A percentile compares a stretch with the other conserved stretches of the same genome.
Evolutionary conservation across 345 rosid species (phyloP).

Genomic region (Noccaea bulbosa): DNA sequence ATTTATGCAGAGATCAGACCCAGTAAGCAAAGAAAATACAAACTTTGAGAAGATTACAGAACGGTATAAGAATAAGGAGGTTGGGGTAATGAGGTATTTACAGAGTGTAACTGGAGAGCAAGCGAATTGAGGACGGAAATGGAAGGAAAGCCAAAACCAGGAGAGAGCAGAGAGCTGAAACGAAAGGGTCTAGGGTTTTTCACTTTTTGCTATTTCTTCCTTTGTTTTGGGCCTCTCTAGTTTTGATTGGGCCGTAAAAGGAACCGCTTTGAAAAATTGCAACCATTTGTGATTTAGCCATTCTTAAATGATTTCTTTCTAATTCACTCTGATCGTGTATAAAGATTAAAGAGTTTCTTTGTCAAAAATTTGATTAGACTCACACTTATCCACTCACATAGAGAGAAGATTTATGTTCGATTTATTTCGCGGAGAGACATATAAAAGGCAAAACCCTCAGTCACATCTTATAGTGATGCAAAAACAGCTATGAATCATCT

Average conservation of each 20-base stretch:
- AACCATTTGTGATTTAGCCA: too few species aligned
- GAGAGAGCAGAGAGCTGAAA: not conserved
- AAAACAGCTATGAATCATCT: conserved; percentile 15
- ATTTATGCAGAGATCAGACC: conserved; percentile 26
- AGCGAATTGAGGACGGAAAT: conserved; percentile 23
- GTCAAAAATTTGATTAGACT: conserved; percentile 4
- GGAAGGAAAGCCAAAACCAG: conserved; percentile 5
- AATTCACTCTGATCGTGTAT: too few species aligned
- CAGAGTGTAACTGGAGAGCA: conserved; percentile 3
- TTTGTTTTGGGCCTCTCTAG: not conserved
- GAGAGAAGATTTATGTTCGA: not conserved
- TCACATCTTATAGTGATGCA: conserved; percentile 5
- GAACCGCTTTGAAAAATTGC: not conserved
- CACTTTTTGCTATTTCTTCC: not conserved
- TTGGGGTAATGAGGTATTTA: conserved; percentile 16
- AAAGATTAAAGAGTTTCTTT: not conserved
- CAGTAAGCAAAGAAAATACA: not conserved
- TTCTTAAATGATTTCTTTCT: too few species aligned
- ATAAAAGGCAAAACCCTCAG: not conserved
- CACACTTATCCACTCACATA: not conserved
- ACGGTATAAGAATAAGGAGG: not conserved
- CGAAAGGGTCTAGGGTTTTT: conserved; percentile 33
- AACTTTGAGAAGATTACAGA: not conserved
- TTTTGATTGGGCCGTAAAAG: not conserved
- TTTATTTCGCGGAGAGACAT: not conserved